Base-by-base conservation (phyloP, 768 basidiomycete species). In the Lentinus brumalis region DNA sequence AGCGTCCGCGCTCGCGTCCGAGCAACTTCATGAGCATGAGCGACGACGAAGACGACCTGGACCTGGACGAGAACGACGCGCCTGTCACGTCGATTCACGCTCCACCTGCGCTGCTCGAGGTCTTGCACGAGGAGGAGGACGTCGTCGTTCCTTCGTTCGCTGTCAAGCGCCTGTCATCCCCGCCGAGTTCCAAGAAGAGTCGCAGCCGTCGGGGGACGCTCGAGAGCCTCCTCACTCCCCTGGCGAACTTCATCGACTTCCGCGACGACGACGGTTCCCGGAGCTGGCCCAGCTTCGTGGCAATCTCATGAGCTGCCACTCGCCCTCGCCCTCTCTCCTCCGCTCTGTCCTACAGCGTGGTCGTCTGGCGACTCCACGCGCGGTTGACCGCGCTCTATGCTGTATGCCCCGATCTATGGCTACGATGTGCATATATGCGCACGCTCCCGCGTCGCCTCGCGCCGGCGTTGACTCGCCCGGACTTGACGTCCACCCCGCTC, bases 1-100 rank as follows among this genome's bases (percentile, higher is more conserved):
- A 51, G 4, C 56, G 45, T 5, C 40, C n/a, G 30, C 47, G 52
- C 42, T 41, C 64, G 18, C 70, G 70, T 10, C 71, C 74, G 51
- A 67, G 71, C 31, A 87, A 87, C 69, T 88, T 88, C 65, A 88
- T 88, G 83, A 84, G 77, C 74, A 82, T 87, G 80, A 81, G 77
- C 53, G 87, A 89, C 64, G 86, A 88, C 61, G 86, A 86, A 26
- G 82, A 82, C 51, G 81, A 81, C 5, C 78, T 73, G 9, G 53
- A 65, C 31, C 57, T 45, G 14, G 57, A 59, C 3, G 75, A 65
- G 66, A 70, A 29, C 69, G 67, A 26, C 77, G 78, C 39, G 70
- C 74, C 41, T 73, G 76, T 18, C 69, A 65, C 18, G 70, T 70
- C 10, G 68, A 7, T 57, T 1, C 18, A 14, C 56, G n/a, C 41